Percentiles rank a stretch among this genome's conserved stretches.
These are phyloP conservation scores for Aspergillus avenaceus DNA, from an alignment of 495 filamentous ascomycete species.

Conservation along the genomic window DNA sequence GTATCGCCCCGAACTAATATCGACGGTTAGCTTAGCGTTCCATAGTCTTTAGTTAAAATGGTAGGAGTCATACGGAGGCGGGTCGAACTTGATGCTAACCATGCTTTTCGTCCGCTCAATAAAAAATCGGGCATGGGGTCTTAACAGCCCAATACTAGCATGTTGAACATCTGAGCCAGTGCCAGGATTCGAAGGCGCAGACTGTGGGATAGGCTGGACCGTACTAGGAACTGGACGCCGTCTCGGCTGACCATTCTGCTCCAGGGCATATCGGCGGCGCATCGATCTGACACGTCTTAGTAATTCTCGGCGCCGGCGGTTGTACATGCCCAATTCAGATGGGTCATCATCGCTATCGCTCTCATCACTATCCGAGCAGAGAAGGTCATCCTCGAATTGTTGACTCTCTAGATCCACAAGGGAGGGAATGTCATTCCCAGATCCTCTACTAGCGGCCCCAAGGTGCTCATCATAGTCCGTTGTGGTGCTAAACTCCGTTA, in stretches of 20 bases:
- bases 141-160: slow-evolving; percentile 50
- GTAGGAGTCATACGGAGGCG: slow-evolving; percentile 62
- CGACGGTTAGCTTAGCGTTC: slow-evolving; percentile 6
- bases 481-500: slow-evolving; percentile 44
- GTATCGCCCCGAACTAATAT: slow-evolving; percentile 59
- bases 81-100: slow-evolving; percentile 84
- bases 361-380: slow-evolving; percentile 51
- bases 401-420: slow-evolving; percentile 22
- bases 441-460: no score
- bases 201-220: slow-evolving; percentile 21
- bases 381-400: slow-evolving; percentile 29
- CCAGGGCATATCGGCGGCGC: slow-evolving; percentile 19
- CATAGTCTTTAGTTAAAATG: neutral
- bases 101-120: slow-evolving; percentile 77
- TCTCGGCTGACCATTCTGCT: slow-evolving; percentile 15
- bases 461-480: slow-evolving; percentile 48
- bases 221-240: slow-evolving; percentile 24
- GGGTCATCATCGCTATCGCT: slow-evolving; percentile 41
- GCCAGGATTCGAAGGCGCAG: slow-evolving; percentile 3
- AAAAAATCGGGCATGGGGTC: slow-evolving; percentile 72
- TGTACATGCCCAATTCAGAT: slow-evolving; percentile 16
- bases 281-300: slow-evolving; percentile 22
- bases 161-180: neutral
- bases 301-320: slow-evolving; percentile 27
- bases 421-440: slow-evolving; percentile 11